These are phyloP conservation scores for Gloeostereum incarnatum DNA, from an alignment of 768 basidiomycete species.

Conservation along the genomic window DNA sequence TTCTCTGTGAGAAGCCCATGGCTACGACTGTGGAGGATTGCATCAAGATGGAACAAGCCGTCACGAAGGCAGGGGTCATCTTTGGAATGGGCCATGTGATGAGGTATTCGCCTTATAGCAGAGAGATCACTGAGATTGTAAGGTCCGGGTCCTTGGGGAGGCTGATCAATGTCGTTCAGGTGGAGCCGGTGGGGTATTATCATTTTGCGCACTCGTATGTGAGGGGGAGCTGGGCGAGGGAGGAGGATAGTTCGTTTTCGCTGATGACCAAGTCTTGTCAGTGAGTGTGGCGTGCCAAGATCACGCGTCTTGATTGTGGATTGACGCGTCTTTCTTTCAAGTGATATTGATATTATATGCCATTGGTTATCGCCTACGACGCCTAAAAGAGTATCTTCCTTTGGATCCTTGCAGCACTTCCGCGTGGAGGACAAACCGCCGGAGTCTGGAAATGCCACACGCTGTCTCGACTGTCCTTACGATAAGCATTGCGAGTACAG, in stretches of 20 bases:
- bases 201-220: constrained; percentile 91
- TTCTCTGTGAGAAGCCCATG: constrained; percentile 92
- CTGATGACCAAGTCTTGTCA: constrained; percentile 91
- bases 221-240: constrained; percentile 70
- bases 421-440: constrained; percentile 62
- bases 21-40: constrained; percentile 69
- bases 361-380: constrained; percentile 62
- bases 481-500: constrained; percentile 77
- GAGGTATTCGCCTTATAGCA: constrained; percentile 80
- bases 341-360: constrained; percentile 80
- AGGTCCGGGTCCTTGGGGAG: constrained; percentile 65
- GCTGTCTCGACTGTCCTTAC: constrained; percentile 71
- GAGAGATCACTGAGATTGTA: constrained; percentile 59
- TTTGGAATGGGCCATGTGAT: constrained; percentile 88
- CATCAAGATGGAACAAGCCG: constrained; percentile 61
- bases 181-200: constrained; percentile 81
- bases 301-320: not conserved
- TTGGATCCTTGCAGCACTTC: constrained; percentile 82
- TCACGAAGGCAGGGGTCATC: constrained; percentile 61
- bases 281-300: constrained; percentile 29
- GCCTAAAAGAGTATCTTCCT: constrained; percentile 70
- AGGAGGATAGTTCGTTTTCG: constrained; percentile 65
- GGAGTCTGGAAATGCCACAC: constrained; percentile 53
- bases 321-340: constrained; percentile 17
- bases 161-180: constrained; percentile 73